These are phyloP conservation scores for Westerdykella sp. DNA, from an alignment of 2,329 filamentous ascomycete genomes.

Conservation along the genomic window DNA sequence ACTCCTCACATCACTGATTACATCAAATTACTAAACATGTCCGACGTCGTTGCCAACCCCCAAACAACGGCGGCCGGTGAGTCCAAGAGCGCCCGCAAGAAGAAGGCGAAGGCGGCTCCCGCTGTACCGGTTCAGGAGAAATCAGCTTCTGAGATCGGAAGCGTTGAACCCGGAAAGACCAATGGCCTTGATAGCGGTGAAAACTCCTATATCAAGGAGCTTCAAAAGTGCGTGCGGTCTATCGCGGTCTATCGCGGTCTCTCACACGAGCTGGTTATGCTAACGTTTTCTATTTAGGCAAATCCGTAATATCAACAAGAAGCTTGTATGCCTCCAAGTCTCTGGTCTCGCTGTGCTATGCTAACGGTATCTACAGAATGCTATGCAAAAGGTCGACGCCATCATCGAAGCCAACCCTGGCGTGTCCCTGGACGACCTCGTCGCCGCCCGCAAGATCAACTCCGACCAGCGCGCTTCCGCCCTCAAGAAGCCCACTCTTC, in stretches of 20 bases:
- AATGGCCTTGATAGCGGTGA: conserved; percentile 59
- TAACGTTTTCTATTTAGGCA: conserved; percentile 51
- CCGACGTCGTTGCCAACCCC: conserved; percentile 59
- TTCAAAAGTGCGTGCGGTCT: conserved; percentile 70
- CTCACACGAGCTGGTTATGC: conserved; percentile 2
- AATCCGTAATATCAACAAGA: conserved; percentile 89
- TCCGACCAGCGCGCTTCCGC: conserved; percentile 71
- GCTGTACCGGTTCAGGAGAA: conserved; percentile 31
- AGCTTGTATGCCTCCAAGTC: conserved; percentile 62
- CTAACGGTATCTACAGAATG: conserved; percentile 46
- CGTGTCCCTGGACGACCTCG: conserved; percentile 67
- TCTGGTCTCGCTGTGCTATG: conserved; percentile 4
- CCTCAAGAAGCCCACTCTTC: conserved; percentile 68
- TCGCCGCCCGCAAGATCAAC: conserved; percentile 68
- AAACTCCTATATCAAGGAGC: conserved; percentile 75
- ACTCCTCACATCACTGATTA: background rate
- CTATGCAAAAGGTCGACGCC: conserved; percentile 65
- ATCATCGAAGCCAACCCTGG: conserved; percentile 63
- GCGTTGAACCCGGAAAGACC: conserved; percentile 27
- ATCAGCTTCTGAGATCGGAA: conserved; percentile 25
- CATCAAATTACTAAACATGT: conserved; percentile 45
- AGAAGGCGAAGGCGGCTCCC: conserved; percentile 44
- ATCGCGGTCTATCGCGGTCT: no score
- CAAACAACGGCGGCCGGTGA: conserved; percentile 53
- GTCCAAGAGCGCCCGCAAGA: conserved; percentile 50